Evolutionary conservation across 164 flowering plant genomes (phyloP), one percentile per base, ranked within the genome.

Genomic region (Pachysandra terminalis): DNA sequence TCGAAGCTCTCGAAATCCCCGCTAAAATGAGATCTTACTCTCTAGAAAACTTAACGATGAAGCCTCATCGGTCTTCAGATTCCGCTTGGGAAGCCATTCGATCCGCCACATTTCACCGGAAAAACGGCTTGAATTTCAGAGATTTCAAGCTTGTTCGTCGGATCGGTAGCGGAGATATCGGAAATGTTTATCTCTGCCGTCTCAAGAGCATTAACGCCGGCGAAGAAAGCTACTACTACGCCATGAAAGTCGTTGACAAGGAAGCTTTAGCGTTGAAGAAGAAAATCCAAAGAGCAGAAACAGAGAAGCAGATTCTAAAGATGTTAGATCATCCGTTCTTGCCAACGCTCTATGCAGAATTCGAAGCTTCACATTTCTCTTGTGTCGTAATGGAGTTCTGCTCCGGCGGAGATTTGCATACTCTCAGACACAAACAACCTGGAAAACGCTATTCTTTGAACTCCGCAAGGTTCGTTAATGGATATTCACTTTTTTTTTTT

Each of bases 361-460:
- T 92, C 53, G 94, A 92, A 35, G 89, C 87, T 26, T 79, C 88
- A 0, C 82, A 81, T 66, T 92, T 79, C 69, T 85, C 90, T 22
- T 90, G 97, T 49, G 79, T 92, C 7, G 94, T 92, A 4, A 92
- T 88, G 91, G 96, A 92, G 83, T 92, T 74, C 59, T 92, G 97
- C 61, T 75, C 94, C 15, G 93, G 93, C 19, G 97, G 97, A 0
- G 97, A 92, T 70, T 73, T 92, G 73, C 94, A 90, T 63, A 81
- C 89, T 13, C 83, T 88, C 56, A 28, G 90, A 2, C 89, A 90
- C 56, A 75, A 66, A n/a, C 90, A 81, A 65, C 89, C 88, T 23
- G 75, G 68, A 4, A 79, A 84, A n/a, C 82, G 90, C 21, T 92
- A 90, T 79, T 72, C 90, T 48, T 69, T 84, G 57, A 61, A 9